A percentile compares a stretch with the other conserved stretches of the same genome.
Evolutionary conservation across 352 stramenopile species (phyloP).

Genomic region (Aphanomyces cochlioides): DNA sequence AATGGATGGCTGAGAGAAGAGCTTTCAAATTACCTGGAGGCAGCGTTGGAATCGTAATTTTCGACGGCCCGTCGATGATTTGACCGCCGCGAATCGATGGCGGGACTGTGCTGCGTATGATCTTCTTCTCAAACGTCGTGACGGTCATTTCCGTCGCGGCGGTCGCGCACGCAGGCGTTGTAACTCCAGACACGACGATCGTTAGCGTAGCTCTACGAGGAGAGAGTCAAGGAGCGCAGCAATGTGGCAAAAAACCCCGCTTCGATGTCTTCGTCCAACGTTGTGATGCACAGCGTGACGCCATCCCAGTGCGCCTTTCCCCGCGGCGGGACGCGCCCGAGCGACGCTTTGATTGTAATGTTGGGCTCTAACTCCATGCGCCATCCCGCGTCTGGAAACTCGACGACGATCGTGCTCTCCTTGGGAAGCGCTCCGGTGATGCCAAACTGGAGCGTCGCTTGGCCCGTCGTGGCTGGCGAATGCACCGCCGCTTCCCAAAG

Average conservation of each 20-base stretch:
- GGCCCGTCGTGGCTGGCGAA: slow-evolving; percentile 46
- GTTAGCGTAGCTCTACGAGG: slow-evolving; percentile 34
- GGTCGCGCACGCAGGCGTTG: slow-evolving; percentile 51
- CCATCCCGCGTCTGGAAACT: slow-evolving; percentile 61
- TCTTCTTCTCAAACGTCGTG: slow-evolving; percentile 61
- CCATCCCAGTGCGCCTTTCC: slow-evolving; percentile 41
- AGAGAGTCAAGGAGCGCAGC: background rate
- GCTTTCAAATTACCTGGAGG: slow-evolving; percentile 37
- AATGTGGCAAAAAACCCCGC: slow-evolving; percentile 23
- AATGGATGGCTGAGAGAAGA: background rate
- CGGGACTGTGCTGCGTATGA: slow-evolving; percentile 48
- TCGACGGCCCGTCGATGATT: slow-evolving; percentile 52
- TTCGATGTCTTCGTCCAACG: slow-evolving; percentile 46
- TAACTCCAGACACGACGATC: slow-evolving; percentile 52
- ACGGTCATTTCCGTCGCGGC: slow-evolving; percentile 45
- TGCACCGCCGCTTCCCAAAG: slow-evolving; percentile 48
- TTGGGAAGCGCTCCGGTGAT: slow-evolving; percentile 40
- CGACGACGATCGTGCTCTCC: slow-evolving; percentile 47
- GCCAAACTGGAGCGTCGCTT: slow-evolving; percentile 52
- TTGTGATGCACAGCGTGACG: slow-evolving; percentile 50
- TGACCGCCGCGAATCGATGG: slow-evolving; percentile 57
- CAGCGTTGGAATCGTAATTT: slow-evolving; percentile 51
- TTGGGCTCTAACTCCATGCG: slow-evolving; percentile 35
- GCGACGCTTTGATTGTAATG: slow-evolving; percentile 41
- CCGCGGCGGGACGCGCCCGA: slow-evolving; percentile 31